Conservation (phyloP, 2,329 filamentous ascomycete species). For the Fusarium abutilonis region DNA sequence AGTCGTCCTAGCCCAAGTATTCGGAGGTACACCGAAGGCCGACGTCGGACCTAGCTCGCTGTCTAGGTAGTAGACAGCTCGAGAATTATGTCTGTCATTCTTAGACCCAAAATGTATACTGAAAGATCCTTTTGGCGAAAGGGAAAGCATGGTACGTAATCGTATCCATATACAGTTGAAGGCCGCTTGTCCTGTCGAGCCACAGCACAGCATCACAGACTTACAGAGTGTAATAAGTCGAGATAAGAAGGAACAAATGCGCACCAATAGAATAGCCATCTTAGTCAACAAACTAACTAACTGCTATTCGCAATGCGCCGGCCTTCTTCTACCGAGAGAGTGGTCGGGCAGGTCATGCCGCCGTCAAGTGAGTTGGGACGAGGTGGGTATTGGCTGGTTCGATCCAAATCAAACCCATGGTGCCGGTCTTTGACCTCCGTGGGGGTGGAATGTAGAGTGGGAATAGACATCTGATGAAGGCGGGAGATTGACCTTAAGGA, state of each 20-base stretch:
- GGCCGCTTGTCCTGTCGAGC: conserved; percentile 16
- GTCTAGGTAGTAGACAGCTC: conserved; percentile 8
- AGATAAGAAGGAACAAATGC: conserved; percentile 38
- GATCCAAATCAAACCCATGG: conserved; percentile 16
- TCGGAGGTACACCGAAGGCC: conserved; percentile 41
- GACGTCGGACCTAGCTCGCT: conserved; percentile 41
- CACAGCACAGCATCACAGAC: conserved; percentile 10
- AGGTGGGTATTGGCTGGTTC: conserved; percentile 19
- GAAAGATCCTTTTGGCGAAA: conserved; percentile 5
- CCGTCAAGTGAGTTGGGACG: conserved; percentile 22
- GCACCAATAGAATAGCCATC: conserved; percentile 42
- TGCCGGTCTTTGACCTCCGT: conserved; percentile 45
- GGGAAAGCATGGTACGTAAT: conserved; percentile 12
- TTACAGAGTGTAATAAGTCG: conserved; percentile 25
- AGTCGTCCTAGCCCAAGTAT: conserved; percentile 18
- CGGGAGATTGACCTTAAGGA: conserved; percentile 24
- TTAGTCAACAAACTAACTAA: conserved; percentile 37
- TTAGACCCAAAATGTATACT: conserved; percentile 6
- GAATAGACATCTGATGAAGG: conserved; percentile 35
- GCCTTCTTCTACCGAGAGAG: conserved; percentile 32
- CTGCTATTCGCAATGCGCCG: conserved; percentile 34
- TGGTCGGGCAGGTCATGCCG: conserved; percentile 32
- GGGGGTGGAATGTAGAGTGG: conserved; percentile 41
- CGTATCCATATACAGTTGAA: conserved; percentile 5
- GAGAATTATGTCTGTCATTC: conserved; percentile 23